These are phyloP conservation scores for Penicillium sp. DNA, from an alignment of 2,329 filamentous ascomycete genomes.

Conservation along the genomic window DNA sequence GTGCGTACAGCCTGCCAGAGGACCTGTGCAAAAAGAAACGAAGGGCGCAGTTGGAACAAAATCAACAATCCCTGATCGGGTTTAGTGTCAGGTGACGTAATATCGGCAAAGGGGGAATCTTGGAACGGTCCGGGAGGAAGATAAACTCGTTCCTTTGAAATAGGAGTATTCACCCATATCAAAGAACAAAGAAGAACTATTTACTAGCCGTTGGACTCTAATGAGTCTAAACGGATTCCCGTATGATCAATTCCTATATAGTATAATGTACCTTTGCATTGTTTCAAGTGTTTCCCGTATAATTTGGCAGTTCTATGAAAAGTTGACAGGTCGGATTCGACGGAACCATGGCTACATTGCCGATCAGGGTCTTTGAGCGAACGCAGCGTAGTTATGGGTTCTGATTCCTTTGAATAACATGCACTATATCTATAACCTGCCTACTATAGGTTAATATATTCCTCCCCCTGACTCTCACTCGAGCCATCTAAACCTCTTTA, in stretches of 20 bases:
- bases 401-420: background rate
- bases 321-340: conserved; percentile 2
- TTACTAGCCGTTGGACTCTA: background rate
- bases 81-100: conserved; percentile 16
- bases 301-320: background rate
- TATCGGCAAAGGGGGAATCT: conserved; percentile 6
- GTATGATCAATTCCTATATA: background rate
- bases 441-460: too few relatives aligned
- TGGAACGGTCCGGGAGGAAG: too few relatives aligned
- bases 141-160: too few relatives aligned
- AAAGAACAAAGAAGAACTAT: background rate
- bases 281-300: background rate
- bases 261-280: background rate
- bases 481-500: background rate
- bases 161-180: too few relatives aligned
- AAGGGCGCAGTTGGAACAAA: conserved; percentile 14
- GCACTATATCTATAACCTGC: too few relatives aligned
- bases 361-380: conserved; percentile 4
- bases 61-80: conserved; percentile 16
- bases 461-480: background rate
- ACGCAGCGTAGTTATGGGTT: too few relatives aligned
- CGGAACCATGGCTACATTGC: conserved; percentile 3
- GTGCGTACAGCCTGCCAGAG: conserved; percentile 11
- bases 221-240: too few relatives aligned
- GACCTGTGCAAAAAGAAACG: conserved; percentile 13